These are phyloP conservation scores for Beverwykella pulmonaria DNA, from an alignment of 495 filamentous ascomycete genomes.

Conservation along the genomic window DNA sequence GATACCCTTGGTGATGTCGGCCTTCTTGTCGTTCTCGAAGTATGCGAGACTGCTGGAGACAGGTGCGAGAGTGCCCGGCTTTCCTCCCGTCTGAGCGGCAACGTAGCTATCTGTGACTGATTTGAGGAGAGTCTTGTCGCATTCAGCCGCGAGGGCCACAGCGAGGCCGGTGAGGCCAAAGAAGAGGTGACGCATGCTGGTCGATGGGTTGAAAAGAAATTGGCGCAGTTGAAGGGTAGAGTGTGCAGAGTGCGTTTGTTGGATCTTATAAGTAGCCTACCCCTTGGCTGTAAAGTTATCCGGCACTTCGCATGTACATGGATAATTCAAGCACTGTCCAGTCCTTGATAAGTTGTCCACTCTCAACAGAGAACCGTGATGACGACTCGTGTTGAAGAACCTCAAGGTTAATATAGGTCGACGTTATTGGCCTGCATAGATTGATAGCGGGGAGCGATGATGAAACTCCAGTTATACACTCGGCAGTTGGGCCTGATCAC, in stretches of 20 bases:
- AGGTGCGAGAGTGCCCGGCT: conserved; percentile 1
- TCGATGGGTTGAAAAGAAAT: neutral
- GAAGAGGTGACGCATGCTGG: neutral
- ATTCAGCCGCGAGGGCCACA: neutral
- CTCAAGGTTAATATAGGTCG: neutral
- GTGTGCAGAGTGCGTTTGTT: neutral
- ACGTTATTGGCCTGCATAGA: neutral
- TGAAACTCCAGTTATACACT: neutral
- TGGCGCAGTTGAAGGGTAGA: no score
- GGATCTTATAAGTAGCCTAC: neutral
- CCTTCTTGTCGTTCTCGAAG: conserved; percentile 50
- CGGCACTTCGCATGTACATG: neutral
- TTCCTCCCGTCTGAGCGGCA: conserved; percentile 50
- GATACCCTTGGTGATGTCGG: conserved; percentile 46
- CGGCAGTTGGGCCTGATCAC: neutral
- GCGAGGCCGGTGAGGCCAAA: neutral
- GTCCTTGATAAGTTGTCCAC: neutral
- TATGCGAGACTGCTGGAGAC: conserved; percentile 39
- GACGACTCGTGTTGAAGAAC: neutral
- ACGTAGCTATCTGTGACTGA: conserved; percentile 30
- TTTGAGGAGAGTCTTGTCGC: conserved; percentile 2
- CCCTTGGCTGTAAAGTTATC: neutral
- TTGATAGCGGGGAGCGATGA: neutral
- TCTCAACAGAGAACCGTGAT: neutral
- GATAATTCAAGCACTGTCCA: neutral